Evolutionary conservation across 1,284 basidiomycete genomes (phyloP).

Genomic region (Neonothopanus nambi): DNA sequence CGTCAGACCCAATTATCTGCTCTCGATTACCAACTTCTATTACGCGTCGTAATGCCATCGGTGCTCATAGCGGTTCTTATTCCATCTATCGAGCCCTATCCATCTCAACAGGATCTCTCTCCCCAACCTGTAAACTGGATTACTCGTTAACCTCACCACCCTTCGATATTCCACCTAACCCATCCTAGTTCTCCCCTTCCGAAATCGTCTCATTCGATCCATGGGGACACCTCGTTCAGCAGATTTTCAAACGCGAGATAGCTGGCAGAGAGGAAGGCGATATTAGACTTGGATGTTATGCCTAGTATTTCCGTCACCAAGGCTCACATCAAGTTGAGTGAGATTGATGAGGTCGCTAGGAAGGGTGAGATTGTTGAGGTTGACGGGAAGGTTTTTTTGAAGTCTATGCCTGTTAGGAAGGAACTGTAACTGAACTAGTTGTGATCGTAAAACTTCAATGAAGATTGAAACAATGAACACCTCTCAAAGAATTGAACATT

Average conservation of each 20-base stretch:
- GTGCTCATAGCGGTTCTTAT: conserved; percentile 92
- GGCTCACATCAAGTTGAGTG: conserved; percentile 87
- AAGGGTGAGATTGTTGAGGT: conserved; percentile 74
- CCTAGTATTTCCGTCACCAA: conserved; percentile 91
- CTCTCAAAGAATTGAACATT: no score
- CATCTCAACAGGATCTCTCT: conserved; percentile 87
- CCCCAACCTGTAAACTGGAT: conserved; percentile 86
- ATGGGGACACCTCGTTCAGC: conserved; percentile 89
- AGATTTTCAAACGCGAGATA: conserved; percentile 71
- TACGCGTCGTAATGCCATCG: conserved; percentile 90
- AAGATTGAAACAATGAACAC: no score
- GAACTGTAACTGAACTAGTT: no score
- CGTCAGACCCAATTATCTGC: conserved; percentile 75
- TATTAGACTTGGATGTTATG: conserved; percentile 68
- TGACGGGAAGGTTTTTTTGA: conserved; percentile 84
- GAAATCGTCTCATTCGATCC: conserved; percentile 96
- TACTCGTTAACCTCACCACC: conserved; percentile 86
- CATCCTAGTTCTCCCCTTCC: conserved; percentile 78
- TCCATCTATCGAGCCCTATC: conserved; percentile 92
- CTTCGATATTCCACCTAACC: conserved; percentile 79
- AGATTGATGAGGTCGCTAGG: conserved; percentile 82
- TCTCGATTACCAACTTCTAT: conserved; percentile 84
- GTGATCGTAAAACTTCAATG: no score
- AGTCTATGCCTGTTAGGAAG: conserved; percentile 58
- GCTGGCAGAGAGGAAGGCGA: conserved; percentile 47